phyloP scores from a whole-genome alignment of 176 grass and related monocot species.

The Avena sativa region DNA sequence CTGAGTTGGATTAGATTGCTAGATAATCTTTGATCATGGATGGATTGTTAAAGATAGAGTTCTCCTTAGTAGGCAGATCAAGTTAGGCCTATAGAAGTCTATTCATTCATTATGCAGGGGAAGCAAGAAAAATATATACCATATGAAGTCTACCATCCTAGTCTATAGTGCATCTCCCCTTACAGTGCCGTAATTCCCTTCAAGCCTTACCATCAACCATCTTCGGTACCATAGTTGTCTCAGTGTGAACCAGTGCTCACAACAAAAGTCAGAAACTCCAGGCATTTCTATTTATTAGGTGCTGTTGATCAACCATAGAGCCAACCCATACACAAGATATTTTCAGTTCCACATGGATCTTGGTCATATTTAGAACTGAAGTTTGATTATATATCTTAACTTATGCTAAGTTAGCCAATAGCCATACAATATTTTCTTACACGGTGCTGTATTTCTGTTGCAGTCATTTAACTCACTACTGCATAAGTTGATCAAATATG shows the following conservation, averaged over 20 bases:
- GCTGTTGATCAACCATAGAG: constrained; percentile 31
- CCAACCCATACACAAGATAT: not conserved
- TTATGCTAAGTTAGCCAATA: constrained; percentile 21
- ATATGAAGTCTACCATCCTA: not conserved
- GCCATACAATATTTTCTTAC: constrained; percentile 12
- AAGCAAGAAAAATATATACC: not conserved
- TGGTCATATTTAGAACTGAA: not conserved
- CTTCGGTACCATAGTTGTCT: not conserved
- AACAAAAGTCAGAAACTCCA: not conserved
- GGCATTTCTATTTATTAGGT: constrained; percentile 3
- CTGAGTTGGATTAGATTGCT: not conserved
- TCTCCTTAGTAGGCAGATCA: not conserved
- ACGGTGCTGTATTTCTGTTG: constrained; percentile 42
- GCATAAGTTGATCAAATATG: constrained; percentile 89
- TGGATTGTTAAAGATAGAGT: not conserved
- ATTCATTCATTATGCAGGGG: not conserved
- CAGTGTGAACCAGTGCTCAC: constrained; percentile 15
- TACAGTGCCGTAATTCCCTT: not conserved
- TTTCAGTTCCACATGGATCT: constrained; percentile 11
- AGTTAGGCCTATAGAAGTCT: not conserved
- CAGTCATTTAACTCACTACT: constrained; percentile 92
- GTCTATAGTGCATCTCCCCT: not conserved
- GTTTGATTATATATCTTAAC: constrained; percentile 11
- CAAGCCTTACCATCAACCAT: constrained; percentile 2
- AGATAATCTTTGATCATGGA: not conserved